Conservation (phyloP, 805 yeast genomes). For the Metschnikowia shivogae region DNA sequence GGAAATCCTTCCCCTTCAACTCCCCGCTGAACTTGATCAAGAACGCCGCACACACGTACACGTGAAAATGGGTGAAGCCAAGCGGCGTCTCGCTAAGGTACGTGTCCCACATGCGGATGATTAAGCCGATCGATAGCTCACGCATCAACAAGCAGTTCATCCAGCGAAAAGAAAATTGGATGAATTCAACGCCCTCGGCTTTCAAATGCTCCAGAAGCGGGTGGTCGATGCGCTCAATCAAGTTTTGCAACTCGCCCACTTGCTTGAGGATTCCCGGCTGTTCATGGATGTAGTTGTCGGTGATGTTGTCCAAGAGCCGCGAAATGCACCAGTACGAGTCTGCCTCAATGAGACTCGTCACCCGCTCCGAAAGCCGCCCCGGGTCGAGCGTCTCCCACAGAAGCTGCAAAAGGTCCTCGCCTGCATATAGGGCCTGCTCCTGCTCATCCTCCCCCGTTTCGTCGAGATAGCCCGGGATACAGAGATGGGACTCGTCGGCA, state of each 20-base stretch:
- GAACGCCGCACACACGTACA: constrained; percentile 97
- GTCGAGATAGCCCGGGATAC: constrained; percentile 36
- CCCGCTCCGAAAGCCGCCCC: constrained; percentile 50
- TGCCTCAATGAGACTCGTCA: constrained; percentile 74
- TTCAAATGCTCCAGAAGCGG: constrained; percentile 72
- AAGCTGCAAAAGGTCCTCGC: constrained; percentile 22
- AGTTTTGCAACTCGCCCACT: constrained; percentile 71
- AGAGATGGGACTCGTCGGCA: constrained; percentile 22
- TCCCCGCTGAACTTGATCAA: constrained; percentile 80
- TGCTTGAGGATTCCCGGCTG: constrained; percentile 96
- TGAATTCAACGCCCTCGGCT: constrained; percentile 82
- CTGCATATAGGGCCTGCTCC: constrained; percentile 24
- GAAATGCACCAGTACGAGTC: constrained; percentile 97
- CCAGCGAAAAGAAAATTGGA: constrained; percentile 96
- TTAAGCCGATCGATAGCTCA: constrained; percentile 72
- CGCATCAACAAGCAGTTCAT: constrained; percentile 98
- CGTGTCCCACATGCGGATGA: constrained; percentile 97
- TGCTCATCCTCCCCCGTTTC: constrained; percentile 20
- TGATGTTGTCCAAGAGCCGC: constrained; percentile 86
- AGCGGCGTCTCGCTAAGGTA: constrained; percentile 69
- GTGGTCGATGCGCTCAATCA: constrained; percentile 76
- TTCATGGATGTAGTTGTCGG: constrained; percentile 95
- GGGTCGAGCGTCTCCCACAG: constrained; percentile 62
- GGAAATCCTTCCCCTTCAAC: constrained; percentile 83
- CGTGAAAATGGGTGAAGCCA: constrained; percentile 89